A percentile compares a stretch with the other conserved stretches of the same genome.
phyloP scores from a whole-genome alignment of 257 asterid species.

The Dorcoceras hygrometricum region DNA sequence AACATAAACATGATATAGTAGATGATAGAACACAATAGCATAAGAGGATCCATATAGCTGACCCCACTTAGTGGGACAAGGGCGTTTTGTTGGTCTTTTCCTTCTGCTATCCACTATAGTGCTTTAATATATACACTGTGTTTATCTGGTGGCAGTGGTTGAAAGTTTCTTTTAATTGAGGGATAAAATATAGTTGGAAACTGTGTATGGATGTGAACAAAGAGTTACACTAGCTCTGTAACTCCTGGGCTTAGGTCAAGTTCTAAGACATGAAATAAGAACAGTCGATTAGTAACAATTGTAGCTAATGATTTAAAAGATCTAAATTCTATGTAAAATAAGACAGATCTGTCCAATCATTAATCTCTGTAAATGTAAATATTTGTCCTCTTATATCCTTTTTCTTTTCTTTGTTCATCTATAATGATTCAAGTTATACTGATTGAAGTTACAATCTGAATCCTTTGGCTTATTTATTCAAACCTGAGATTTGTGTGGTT shows the following conservation, averaged over 20 bases:
- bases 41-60: too few species aligned
- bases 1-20: too few species aligned
- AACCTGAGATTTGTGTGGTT: conserved; percentile 27
- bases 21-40: too few species aligned
- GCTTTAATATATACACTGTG: too few species aligned
- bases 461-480: conserved; percentile 5
- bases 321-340: not conserved
- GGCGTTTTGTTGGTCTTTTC: too few species aligned
- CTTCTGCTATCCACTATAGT: too few species aligned
- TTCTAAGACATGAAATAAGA: not conserved
- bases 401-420: not conserved
- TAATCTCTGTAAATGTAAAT: conserved; percentile 5
- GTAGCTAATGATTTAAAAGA: not conserved
- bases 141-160: too few species aligned
- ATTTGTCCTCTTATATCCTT: not conserved
- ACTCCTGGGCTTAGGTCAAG: not conserved
- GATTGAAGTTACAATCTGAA: not conserved
- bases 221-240: too few species aligned
- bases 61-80: too few species aligned
- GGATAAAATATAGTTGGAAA: too few species aligned
- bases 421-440: not conserved
- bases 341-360: not conserved
- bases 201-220: too few species aligned
- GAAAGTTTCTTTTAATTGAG: too few species aligned
- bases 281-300: not conserved